Evolutionary conservation across 2,329 filamentous ascomycete genomes (phyloP).

Genomic region (Clonostachys rhizophaga): DNA sequence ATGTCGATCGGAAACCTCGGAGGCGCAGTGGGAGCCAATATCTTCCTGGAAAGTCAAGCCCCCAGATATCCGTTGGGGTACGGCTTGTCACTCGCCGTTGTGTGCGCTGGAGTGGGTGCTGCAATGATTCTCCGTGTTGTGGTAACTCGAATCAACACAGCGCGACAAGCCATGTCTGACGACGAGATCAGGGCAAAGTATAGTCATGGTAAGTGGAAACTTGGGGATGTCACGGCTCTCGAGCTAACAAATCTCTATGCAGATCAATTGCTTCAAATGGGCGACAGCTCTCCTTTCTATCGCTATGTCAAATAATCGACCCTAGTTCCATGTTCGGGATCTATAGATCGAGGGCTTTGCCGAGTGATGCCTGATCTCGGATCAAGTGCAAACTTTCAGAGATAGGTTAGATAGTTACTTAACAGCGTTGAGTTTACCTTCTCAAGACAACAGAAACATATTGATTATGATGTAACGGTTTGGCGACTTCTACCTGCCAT

Average conservation of each 20-base stretch:
- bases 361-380: no score
- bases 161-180: constrained; percentile 8
- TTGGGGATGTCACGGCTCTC: no score
- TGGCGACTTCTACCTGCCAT: no score
- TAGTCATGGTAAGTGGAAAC: constrained; percentile 2
- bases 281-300: constrained; percentile 10
- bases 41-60: constrained; percentile 4
- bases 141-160: constrained; percentile 7
- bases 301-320: constrained; percentile 9
- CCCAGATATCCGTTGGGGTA: constrained; percentile 5
- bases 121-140: neutral
- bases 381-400: no score
- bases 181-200: constrained; percentile 10
- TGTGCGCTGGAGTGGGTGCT: constrained; percentile 1
- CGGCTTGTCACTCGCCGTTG: constrained; percentile 3
- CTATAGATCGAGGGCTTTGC: no score
- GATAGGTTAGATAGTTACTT: no score
- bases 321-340: no score
- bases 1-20: constrained; percentile 5
- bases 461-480: no score
- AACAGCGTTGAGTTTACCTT: no score
- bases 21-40: constrained; percentile 6
- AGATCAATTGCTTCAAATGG: constrained; percentile 9
- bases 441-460: no score
- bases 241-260: no score